Evolutionary conservation across 495 filamentous ascomycete species (phyloP).

Genomic region (Cercophora newfieldiana): DNA sequence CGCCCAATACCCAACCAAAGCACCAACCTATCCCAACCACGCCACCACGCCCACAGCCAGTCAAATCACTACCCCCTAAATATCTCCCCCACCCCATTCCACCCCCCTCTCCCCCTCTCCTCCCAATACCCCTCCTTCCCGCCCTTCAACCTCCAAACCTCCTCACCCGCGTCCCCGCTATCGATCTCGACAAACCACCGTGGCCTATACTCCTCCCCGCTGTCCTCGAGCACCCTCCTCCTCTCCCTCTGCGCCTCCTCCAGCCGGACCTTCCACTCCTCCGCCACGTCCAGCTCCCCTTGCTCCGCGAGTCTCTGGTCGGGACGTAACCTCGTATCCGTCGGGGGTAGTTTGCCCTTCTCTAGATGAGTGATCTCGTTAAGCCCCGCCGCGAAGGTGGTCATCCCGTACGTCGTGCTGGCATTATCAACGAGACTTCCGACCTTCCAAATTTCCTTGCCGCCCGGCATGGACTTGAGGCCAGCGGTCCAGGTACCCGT

Average conservation of each 20-base stretch:
- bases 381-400: slow-evolving; percentile 77
- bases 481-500: slow-evolving; percentile 81
- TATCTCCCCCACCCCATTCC: slow-evolving; percentile 70
- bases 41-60: no score
- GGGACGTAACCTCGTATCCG: slow-evolving; percentile 81
- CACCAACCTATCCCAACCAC: no score
- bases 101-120: slow-evolving; percentile 66
- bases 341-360: slow-evolving; percentile 67
- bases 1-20: no score
- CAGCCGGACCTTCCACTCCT: slow-evolving; percentile 75
- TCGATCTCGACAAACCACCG: slow-evolving; percentile 75
- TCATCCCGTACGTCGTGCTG: slow-evolving; percentile 79
- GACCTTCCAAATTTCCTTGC: slow-evolving; percentile 72
- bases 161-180: slow-evolving; percentile 55
- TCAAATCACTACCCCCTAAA: slow-evolving; percentile 45
- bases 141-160: slow-evolving; percentile 75
- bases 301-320: slow-evolving; percentile 88
- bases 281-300: slow-evolving; percentile 79
- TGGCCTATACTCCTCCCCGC: slow-evolving; percentile 68
- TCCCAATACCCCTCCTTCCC: slow-evolving; percentile 94
- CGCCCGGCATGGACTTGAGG: slow-evolving; percentile 61
- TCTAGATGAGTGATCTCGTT: slow-evolving; percentile 89
- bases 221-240: slow-evolving; percentile 71
- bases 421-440: slow-evolving; percentile 75
- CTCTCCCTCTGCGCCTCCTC: slow-evolving; percentile 83